A percentile compares a stretch with the other conserved stretches of the same genome.
These are phyloP conservation scores for Monilinia vaccinii-corymbosi DNA, from an alignment of 2,329 filamentous ascomycete genomes.

Conservation along the genomic window DNA sequence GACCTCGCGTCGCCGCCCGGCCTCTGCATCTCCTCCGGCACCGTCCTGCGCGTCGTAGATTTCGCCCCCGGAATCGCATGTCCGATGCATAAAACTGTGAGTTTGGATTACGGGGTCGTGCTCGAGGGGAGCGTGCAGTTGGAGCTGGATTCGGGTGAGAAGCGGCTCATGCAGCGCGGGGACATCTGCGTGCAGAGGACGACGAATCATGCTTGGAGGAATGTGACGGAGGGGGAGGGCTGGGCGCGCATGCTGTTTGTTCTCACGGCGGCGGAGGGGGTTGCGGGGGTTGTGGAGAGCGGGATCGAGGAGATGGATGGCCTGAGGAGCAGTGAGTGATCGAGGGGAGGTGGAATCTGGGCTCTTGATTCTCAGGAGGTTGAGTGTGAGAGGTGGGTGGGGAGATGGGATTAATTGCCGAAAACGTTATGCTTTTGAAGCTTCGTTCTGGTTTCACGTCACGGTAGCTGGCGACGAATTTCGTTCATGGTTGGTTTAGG, in stretches of 20 bases:
- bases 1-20: conserved; percentile 19
- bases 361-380: too few species aligned
- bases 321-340: neutral
- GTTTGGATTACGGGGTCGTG: conserved; percentile 35
- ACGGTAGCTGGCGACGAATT: neutral
- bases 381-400: neutral
- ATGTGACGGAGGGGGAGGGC: conserved; percentile 14
- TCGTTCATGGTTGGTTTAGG: neutral
- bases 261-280: conserved; percentile 12
- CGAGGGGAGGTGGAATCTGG: neutral
- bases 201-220: conserved; percentile 36
- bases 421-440: too few species aligned
- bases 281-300: conserved; percentile 14
- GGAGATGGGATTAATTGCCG: too few species aligned
- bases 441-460: neutral
- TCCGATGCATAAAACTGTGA: conserved; percentile 37
- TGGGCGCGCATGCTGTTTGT: conserved; percentile 27
- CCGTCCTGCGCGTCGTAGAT: conserved; percentile 22
- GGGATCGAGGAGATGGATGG: conserved; percentile 11
- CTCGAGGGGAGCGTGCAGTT: conserved; percentile 34
- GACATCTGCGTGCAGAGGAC: conserved; percentile 37
- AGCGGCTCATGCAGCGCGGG: conserved; percentile 31
- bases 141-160: conserved; percentile 35
- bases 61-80: conserved; percentile 16
- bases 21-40: conserved; percentile 16